Conservation (phyloP, 2,329 filamentous ascomycete genomes). For the Aspergillus sp. region DNA sequence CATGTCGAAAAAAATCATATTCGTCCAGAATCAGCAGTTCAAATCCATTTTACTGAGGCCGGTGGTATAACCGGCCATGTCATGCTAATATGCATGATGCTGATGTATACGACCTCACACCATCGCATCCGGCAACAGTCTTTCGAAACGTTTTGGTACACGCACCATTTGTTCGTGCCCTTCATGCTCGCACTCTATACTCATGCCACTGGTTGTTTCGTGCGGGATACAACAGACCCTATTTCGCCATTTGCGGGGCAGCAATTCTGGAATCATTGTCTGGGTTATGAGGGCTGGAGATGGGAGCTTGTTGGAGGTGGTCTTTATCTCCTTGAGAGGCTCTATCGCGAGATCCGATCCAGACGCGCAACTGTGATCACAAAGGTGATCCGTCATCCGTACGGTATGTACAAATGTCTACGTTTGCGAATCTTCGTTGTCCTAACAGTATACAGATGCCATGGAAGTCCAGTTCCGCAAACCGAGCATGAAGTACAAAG, state of each 20-base stretch:
- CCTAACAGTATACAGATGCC: constrained; percentile 53
- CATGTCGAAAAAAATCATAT: constrained; percentile 84
- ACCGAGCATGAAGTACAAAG: constrained; percentile 95
- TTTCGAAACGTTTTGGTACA: constrained; percentile 99
- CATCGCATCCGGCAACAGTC: constrained; percentile 90
- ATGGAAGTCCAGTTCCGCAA: constrained; percentile 97
- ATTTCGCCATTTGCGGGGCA: constrained; percentile 78
- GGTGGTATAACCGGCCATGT: constrained; percentile 92
- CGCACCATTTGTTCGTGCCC: constrained; percentile 94
- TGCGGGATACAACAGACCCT: constrained; percentile 65
- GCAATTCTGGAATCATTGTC: constrained; percentile 81
- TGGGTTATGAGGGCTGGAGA: constrained; percentile 93
- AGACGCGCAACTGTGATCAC: constrained; percentile 80
- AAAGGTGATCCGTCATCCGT: constrained; percentile 90
- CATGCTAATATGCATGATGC: constrained; percentile 97
- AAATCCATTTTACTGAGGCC: constrained; percentile 85
- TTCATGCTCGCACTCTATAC: constrained; percentile 92
- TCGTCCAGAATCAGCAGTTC: constrained; percentile 67
- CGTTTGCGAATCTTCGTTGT: background rate
- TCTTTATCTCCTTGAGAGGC: constrained; percentile 76
- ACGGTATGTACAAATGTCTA: constrained; percentile 51
- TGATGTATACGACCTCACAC: constrained; percentile 96
- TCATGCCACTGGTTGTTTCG: constrained; percentile 92
- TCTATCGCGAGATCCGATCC: constrained; percentile 84
- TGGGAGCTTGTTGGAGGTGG: constrained; percentile 87